Base-by-base conservation (phyloP, 345 rosid genomes). In the Citropsis articulata region DNA sequence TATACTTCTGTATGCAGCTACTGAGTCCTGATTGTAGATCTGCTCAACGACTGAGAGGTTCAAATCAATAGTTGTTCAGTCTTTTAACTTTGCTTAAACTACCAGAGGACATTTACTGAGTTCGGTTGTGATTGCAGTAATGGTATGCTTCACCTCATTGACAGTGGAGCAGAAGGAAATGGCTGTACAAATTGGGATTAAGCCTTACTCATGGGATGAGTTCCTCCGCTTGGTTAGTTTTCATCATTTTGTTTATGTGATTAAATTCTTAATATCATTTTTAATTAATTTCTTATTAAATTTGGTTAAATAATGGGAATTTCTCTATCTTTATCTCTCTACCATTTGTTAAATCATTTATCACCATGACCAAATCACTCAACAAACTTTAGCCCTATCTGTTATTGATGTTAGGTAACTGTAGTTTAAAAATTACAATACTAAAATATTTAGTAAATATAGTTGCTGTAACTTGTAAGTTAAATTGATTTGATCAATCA, bases 181-280 rank as follows among this genome's bases (percentile, higher is more conserved):
- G 81, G 90, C 89, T 42, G 81, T 83, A 35, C 77, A 81, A 48
- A 81, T 79, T 6, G 93, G 93, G 78, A 81, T 82, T 61, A 88
- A 88, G 77, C 78, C 92, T 12, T 91, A 87, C 81, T 84, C 93
- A 0, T 95, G 99, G 99, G 83, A 82, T 33, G 97, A 95, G 85
- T 93, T 93, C 83, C 90, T 89, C 62, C 81, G 66, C 35, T 70
- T 84, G 99, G 99, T 95, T 84, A 66, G 92, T 77, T 72, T 63
- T 79, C 19, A 22, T 21, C 14, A 16, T 48, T 64, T 22, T 48
- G n/a, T 28, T 38, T 14, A 59, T 57, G 4, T 60, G 55, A 33
- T 36, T 24, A 10, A 7, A 27, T 56, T 45, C 10, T 69, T 35
- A 55, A 55, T 36, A 12, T 42, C 50, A 42, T 42, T 42, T 40